Evolutionary conservation across 768 basidiomycete genomes (phyloP).

Genomic region (Naganishia onofrii): DNA sequence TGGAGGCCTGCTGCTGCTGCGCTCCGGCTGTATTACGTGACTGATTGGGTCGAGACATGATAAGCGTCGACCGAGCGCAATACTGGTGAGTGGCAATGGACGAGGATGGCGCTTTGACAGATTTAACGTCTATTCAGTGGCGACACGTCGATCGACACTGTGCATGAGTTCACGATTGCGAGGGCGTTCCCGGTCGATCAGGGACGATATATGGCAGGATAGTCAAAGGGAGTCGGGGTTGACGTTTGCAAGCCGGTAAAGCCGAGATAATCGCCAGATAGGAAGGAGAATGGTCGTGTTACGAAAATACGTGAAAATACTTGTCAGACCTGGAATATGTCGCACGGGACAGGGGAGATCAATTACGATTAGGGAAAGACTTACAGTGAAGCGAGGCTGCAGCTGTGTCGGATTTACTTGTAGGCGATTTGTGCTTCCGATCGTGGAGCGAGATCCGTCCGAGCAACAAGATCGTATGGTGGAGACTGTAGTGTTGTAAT

Average conservation of each 20-base stretch:
- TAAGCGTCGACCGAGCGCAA: background rate
- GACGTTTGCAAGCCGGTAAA: background rate
- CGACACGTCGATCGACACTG: background rate
- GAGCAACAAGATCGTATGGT: no score
- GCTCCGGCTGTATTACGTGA: slow-evolving; percentile 13
- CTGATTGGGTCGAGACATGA: slow-evolving; percentile 24
- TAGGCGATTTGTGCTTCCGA: background rate
- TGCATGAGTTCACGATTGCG: no score
- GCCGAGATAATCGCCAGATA: background rate
- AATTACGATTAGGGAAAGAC: background rate
- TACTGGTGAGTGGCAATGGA: background rate
- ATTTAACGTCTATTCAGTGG: background rate
- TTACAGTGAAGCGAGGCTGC: background rate
- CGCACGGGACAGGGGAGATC: background rate
- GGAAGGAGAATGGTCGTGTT: background rate
- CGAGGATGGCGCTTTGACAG: background rate
- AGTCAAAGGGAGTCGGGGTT: background rate
- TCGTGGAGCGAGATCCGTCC: no score
- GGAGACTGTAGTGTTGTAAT: no score
- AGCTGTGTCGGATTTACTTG: background rate
- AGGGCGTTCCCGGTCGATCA: slow-evolving; percentile 1
- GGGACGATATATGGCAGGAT: background rate
- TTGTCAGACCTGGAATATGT: background rate
- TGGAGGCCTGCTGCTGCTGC: slow-evolving; percentile 4
- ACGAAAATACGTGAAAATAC: background rate